Evolutionary conservation across 495 filamentous ascomycete species (phyloP), one percentile per base, ranked within the genome.

Genomic region (Tetracladium marchalianum): DNA sequence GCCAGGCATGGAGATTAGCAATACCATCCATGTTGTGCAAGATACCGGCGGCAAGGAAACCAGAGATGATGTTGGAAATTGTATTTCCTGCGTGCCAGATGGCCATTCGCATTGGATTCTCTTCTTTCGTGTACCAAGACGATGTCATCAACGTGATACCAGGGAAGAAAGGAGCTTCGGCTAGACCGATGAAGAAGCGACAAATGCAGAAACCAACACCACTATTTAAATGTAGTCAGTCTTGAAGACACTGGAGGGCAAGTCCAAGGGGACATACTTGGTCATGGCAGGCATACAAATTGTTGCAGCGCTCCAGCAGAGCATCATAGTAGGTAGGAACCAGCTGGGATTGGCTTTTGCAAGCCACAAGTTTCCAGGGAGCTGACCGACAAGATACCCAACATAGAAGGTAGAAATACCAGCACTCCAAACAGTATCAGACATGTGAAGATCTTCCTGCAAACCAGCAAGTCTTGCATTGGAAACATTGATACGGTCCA

Each of bases 401-500:
- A 73, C 69, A 42, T 70, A 73, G 12, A 74, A 57, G 49, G 73
- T 70, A 16, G 63, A 66, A 17, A 74, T 66, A 18, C 67, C 69
- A 12, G 70, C 63, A 36, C 85, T 82, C 58, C 84, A 90, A 54
- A 87, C 75, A 47, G 78, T 67, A 13, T 75, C 67, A 1, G 72
- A 75, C 62, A 88, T 71, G 39, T 66, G 24, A 24, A 87, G 54
- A 54, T 82, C 76, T 33, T 78, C 71, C 11, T 75, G 63, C 27
- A 87, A 62, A 5, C 83, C 81, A 56, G 82, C 76, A 32, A 86
- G 82, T 44, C 82, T 83, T 9, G 83, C 83, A 56, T 85, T 85
- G 27, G 81, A 80, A 41, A 85, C 82, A 55, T 81, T 81, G 47
- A 62, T 53, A 16, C 66, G 59, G 49, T 65, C 62, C 50, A 66